Conservation (phyloP, 768 basidiomycete species). For the Trametes meyenii region DNA sequence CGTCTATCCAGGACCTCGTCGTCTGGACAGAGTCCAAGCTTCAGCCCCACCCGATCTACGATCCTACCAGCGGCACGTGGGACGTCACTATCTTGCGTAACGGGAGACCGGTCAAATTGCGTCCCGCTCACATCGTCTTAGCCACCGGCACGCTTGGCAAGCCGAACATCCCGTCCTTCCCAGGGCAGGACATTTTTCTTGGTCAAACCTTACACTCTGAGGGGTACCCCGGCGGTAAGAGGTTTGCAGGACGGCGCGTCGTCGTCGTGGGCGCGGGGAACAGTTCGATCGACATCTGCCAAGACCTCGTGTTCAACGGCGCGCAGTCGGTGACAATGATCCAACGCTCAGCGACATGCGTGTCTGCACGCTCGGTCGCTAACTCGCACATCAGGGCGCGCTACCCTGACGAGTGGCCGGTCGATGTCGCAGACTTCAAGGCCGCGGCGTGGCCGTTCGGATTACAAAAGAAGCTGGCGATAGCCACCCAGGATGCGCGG, state of each 20-base stretch:
- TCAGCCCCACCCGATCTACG: conserved; percentile 38
- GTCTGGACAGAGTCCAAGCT: conserved; percentile 45
- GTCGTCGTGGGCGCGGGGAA: conserved; percentile 48
- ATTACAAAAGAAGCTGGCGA: conserved; percentile 29
- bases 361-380: conserved; percentile 26
- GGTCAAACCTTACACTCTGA: conserved; percentile 39
- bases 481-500: conserved; percentile 21
- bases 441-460: conserved; percentile 28
- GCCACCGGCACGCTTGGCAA: conserved; percentile 42
- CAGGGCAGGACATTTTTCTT: conserved; percentile 32
- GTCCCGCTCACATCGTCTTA: conserved; percentile 44
- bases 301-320: conserved; percentile 38
- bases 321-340: conserved; percentile 45
- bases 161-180: conserved; percentile 37
- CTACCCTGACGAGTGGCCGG: conserved; percentile 28
- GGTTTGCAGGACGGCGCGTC: conserved; percentile 39
- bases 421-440: conserved; percentile 31
- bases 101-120: conserved; percentile 35
- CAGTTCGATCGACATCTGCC: conserved; percentile 43
- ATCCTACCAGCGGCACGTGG: conserved; percentile 38
- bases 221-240: conserved; percentile 33
- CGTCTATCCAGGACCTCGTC: conserved; percentile 42
- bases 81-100: conserved; percentile 36
- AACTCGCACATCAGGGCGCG: not conserved
- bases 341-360: conserved; percentile 44